phyloP scores from a whole-genome alignment of 1,139 yeast genomes.

The Lodderomyces parapsilosis region DNA sequence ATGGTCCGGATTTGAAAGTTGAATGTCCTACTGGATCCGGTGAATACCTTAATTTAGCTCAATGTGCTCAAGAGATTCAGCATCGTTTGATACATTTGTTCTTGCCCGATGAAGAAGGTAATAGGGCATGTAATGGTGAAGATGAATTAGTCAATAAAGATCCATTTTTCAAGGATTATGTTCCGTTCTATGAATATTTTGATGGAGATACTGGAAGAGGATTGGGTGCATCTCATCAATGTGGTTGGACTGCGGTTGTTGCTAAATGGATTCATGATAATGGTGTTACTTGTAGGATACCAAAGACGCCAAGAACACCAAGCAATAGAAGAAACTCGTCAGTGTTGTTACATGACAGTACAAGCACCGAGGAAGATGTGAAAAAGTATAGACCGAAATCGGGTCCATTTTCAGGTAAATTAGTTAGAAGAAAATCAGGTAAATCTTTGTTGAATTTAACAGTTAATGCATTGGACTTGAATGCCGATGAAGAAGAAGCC shows the following conservation, averaged over 20 bases:
- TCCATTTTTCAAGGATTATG: constrained; percentile 71
- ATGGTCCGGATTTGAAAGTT: constrained; percentile 82
- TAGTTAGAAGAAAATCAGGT: constrained; percentile 67
- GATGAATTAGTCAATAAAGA: constrained; percentile 63
- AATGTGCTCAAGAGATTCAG: constrained; percentile 89
- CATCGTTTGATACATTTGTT: constrained; percentile 83
- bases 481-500: constrained; percentile 52
- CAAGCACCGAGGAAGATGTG: constrained; percentile 34
- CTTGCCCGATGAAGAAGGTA: constrained; percentile 66
- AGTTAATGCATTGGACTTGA: constrained; percentile 62
- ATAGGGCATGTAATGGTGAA: constrained; percentile 81
- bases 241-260: constrained; percentile 96
- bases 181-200: constrained; percentile 85
- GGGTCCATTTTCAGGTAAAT: constrained; percentile 55
- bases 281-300: constrained; percentile 63
- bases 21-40: constrained; percentile 94
- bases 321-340: constrained; percentile 24
- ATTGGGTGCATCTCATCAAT: constrained; percentile 91
- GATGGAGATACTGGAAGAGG: constrained; percentile 97
- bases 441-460: constrained; percentile 68
- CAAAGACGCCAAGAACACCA: constrained; percentile 54
- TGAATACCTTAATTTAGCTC: constrained; percentile 75
- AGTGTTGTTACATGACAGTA: constrained; percentile 23
- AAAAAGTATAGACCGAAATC: constrained; percentile 39
- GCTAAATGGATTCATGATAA: constrained; percentile 94